Evolutionary conservation across 2,329 filamentous ascomycete species (phyloP).

Genomic region (Beauveria bassiana): DNA sequence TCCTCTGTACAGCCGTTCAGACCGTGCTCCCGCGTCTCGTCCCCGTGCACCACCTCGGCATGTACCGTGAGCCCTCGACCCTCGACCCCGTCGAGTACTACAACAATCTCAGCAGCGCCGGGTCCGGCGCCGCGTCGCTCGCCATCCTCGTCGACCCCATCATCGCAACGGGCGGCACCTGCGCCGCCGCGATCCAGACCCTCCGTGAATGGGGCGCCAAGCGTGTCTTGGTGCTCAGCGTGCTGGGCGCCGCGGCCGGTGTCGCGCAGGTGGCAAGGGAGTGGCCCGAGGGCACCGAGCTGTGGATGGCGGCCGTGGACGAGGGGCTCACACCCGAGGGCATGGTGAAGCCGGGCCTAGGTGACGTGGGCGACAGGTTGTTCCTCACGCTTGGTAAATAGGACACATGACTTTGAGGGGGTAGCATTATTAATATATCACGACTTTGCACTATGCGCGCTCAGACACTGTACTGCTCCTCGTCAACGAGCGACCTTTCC

Average conservation of each 20-base stretch:
- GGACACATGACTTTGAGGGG: neutral
- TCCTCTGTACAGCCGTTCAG: conserved; percentile 55
- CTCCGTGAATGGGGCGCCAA: conserved; percentile 87
- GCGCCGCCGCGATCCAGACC: conserved; percentile 81
- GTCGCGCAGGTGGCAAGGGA: conserved; percentile 50
- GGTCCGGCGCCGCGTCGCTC: conserved; percentile 40
- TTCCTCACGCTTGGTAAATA: conserved; percentile 83
- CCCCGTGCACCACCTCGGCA: conserved; percentile 85
- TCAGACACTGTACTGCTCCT: conserved; percentile 50
- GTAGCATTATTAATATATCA: neutral
- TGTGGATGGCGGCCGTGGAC: conserved; percentile 82
- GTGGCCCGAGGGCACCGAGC: conserved; percentile 69
- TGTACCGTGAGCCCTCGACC: conserved; percentile 84
- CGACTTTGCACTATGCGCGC: neutral
- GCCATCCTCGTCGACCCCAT: conserved; percentile 87
- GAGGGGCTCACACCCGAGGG: conserved; percentile 64
- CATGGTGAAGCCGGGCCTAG: conserved; percentile 85
- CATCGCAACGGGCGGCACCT: conserved; percentile 88
- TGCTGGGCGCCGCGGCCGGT: conserved; percentile 68
- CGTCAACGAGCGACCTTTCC: conserved; percentile 70
- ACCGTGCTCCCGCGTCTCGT: conserved; percentile 72
- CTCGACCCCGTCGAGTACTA: conserved; percentile 94
- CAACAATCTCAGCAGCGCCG: conserved; percentile 66
- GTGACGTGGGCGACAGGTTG: conserved; percentile 83
- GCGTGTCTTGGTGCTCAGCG: conserved; percentile 65